Evolutionary conservation across 805 yeast genomes (phyloP).

Genomic region (Wickerhamomyces hampshirensis): DNA sequence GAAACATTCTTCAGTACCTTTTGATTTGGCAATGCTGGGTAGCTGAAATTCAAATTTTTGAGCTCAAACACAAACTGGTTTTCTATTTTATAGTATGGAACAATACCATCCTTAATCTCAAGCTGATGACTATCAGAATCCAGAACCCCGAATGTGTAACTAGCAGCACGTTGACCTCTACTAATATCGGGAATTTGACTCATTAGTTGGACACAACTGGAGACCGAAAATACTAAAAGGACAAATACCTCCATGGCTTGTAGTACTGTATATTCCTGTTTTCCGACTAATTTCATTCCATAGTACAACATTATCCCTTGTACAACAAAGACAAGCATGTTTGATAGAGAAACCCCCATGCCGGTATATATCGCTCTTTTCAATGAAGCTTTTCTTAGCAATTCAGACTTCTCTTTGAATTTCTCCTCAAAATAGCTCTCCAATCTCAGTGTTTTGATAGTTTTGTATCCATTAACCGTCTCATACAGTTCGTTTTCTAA

Average conservation of each 20-base stretch:
- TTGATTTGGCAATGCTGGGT: constrained; percentile 31
- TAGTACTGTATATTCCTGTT: constrained; percentile 47
- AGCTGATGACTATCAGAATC: constrained; percentile 28
- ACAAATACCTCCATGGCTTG: constrained; percentile 67
- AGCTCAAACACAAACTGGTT: constrained; percentile 32
- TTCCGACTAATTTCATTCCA: constrained; percentile 69
- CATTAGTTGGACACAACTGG: constrained; percentile 55
- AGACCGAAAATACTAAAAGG: constrained; percentile 66
- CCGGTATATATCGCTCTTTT: constrained; percentile 60
- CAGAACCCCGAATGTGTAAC: constrained; percentile 41
- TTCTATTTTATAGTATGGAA: constrained; percentile 21
- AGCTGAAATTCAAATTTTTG: constrained; percentile 43
- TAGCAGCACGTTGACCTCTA: constrained; percentile 73
- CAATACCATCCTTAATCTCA: constrained; percentile 34
- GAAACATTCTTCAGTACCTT: constrained; percentile 38
- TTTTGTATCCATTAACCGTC: constrained; percentile 50
- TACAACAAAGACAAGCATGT: constrained; percentile 49
- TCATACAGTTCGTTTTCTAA: constrained; percentile 52
- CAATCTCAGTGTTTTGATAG: constrained; percentile 57
- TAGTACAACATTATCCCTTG: constrained; percentile 75
- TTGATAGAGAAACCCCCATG: constrained; percentile 56
- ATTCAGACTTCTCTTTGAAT: constrained; percentile 28
- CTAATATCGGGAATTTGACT: constrained; percentile 72
- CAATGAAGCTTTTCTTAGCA: constrained; percentile 36
- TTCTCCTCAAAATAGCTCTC: constrained; percentile 40